Evolutionary conservation across 441 rosid genomes (phyloP).

Genomic region (Breynia disticha): DNA sequence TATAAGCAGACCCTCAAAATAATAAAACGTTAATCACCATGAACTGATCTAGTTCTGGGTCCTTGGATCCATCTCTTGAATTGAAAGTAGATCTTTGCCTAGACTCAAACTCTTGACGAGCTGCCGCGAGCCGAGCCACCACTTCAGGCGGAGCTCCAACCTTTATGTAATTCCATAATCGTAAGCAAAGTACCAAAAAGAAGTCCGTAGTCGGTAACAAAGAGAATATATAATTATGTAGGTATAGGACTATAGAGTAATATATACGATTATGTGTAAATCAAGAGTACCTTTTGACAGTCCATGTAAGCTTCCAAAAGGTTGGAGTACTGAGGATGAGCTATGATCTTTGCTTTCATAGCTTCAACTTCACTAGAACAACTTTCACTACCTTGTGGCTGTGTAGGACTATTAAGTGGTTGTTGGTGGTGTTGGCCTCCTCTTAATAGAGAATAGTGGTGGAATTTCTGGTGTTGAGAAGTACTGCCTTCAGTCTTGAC

Average conservation of each 20-base stretch:
- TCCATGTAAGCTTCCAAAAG: conserved; percentile 88
- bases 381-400: conserved; percentile 30
- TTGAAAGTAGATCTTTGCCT: conserved; percentile 39
- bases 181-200: not conserved
- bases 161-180: conserved; percentile 12
- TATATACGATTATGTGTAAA: too few relatives aligned
- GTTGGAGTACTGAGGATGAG: conserved; percentile 84
- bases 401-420: conserved; percentile 30
- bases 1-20: too few relatives aligned
- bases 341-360: conserved; percentile 83
- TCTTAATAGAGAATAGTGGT: conserved; percentile 57
- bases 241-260: too few relatives aligned
- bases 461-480: conserved; percentile 37
- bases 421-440: conserved; percentile 25
- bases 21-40: conserved; percentile 45
- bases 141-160: conserved; percentile 96
- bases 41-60: conserved; percentile 96
- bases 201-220: too few relatives aligned
- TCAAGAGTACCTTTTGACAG: conserved; percentile 69
- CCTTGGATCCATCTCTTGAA: conserved; percentile 43
- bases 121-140: conserved; percentile 53
- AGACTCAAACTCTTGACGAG: conserved; percentile 65
- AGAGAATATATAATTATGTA: too few relatives aligned
- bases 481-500: conserved; percentile 73
- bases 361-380: conserved; percentile 46